phyloP scores from a whole-genome alignment of 352 stramenopile species.

The Globisporangium nunn region DNA sequence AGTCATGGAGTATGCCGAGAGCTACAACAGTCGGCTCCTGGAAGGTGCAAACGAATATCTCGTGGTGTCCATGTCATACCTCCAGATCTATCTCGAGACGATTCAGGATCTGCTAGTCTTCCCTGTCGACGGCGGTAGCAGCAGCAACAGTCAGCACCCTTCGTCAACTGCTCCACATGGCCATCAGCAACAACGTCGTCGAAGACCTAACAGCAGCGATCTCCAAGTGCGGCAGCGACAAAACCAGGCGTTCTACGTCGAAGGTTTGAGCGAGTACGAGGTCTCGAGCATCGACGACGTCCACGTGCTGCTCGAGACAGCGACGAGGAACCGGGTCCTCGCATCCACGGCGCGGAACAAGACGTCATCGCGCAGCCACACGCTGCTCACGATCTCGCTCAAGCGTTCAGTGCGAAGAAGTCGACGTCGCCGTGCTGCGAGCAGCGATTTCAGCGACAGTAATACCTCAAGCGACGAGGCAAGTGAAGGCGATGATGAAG shows the following conservation, averaged over 20 bases:
- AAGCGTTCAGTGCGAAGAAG: constrained; percentile 7
- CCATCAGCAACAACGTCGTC: not conserved
- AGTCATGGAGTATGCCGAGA: constrained; percentile 30
- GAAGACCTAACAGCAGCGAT: constrained; percentile 9
- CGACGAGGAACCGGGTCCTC: constrained; percentile 42
- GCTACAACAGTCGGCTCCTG: constrained; percentile 10
- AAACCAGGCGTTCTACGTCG: constrained; percentile 52
- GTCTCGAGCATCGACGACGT: constrained; percentile 41
- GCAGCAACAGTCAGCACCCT: not conserved
- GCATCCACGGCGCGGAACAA: constrained; percentile 53
- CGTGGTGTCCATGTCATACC: constrained; percentile 42
- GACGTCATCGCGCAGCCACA: constrained; percentile 68
- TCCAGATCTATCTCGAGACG: constrained; percentile 75
- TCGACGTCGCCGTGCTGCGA: not conserved
- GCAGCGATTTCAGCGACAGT: not conserved
- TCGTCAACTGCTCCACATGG: not conserved
- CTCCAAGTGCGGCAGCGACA: constrained; percentile 40
- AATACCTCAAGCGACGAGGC: constrained; percentile 9
- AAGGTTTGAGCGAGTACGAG: constrained; percentile 45
- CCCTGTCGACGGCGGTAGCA: constrained; percentile 2
- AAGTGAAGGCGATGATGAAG: constrained; percentile 3
- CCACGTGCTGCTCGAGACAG: constrained; percentile 34
- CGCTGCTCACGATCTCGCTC: constrained; percentile 52
- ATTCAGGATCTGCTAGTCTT: constrained; percentile 54
- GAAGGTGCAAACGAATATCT: not conserved